These are phyloP conservation scores for Fragilaria crotonensis DNA, from an alignment of 108 stramenopile genomes.

Conservation along the genomic window DNA sequence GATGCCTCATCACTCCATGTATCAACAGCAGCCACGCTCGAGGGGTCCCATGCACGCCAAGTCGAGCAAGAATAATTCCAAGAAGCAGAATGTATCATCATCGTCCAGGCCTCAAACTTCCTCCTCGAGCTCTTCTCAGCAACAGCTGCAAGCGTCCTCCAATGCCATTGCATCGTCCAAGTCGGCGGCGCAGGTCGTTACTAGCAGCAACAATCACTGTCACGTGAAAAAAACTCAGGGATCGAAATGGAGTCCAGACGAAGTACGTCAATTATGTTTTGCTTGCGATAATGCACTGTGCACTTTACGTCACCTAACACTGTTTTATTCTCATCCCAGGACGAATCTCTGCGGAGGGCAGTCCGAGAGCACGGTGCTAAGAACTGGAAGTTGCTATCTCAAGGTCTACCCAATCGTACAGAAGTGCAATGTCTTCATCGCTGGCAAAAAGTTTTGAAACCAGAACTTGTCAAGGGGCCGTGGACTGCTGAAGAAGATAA, in stretches of 20 bases:
- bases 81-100: slow-evolving; percentile 1
- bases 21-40: slow-evolving; percentile 10
- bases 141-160: too few relatives aligned
- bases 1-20: slow-evolving; percentile 8
- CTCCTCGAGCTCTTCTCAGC: slow-evolving; percentile 10
- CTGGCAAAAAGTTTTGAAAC: slow-evolving; percentile 68
- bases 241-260: slow-evolving; percentile 47
- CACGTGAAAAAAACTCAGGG: slow-evolving; percentile 23
- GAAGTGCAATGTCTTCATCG: slow-evolving; percentile 74
- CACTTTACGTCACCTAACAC: background rate
- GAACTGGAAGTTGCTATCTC: slow-evolving; percentile 69
- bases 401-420: slow-evolving; percentile 36
- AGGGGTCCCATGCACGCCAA: background rate
- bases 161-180: too few relatives aligned
- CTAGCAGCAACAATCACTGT: background rate
- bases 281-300: background rate
- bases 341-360: slow-evolving; percentile 46
- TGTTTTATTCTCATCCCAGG: slow-evolving; percentile 14
- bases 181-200: background rate
- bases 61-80: background rate
- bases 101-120: slow-evolving; percentile 4
- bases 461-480: slow-evolving; percentile 65
- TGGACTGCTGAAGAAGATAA: slow-evolving; percentile 93
- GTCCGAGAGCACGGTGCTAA: slow-evolving; percentile 60
- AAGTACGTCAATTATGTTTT: slow-evolving; percentile 8